phyloP scores from a whole-genome alignment of 345 rosid species.

The Salix arbutifolia region DNA sequence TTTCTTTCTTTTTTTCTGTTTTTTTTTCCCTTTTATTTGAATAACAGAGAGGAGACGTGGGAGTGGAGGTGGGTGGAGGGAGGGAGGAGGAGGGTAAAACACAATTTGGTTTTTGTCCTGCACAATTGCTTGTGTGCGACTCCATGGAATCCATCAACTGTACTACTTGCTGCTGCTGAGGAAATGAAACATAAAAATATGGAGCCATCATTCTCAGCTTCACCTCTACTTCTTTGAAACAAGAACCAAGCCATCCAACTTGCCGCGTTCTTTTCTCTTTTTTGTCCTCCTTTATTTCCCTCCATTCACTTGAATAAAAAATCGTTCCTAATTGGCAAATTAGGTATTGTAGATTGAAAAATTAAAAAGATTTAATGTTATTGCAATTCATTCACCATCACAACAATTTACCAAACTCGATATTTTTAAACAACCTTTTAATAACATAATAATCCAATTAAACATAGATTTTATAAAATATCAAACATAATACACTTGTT shows the following conservation, averaged over 20 bases:
- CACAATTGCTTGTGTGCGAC: conserved; percentile 18
- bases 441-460: no score
- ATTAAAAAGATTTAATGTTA: no score
- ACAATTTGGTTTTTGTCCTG: neutral
- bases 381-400: no score
- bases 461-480: no score
- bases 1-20: neutral
- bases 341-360: no score
- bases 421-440: no score
- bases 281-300: neutral
- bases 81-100: neutral
- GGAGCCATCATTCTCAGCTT: neutral
- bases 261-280: neutral
- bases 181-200: neutral
- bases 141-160: conserved; percentile 32
- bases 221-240: neutral
- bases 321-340: no score
- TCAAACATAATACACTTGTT: no score
- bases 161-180: conserved; percentile 9
- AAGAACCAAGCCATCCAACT: neutral
- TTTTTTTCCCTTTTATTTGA: neutral
- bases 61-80: neutral
- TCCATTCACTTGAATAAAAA: neutral
- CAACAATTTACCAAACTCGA: no score
- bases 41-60: conserved; percentile 17